Base-by-base conservation (phyloP, 306 rosid genomes). In the Castanea sativa region DNA sequence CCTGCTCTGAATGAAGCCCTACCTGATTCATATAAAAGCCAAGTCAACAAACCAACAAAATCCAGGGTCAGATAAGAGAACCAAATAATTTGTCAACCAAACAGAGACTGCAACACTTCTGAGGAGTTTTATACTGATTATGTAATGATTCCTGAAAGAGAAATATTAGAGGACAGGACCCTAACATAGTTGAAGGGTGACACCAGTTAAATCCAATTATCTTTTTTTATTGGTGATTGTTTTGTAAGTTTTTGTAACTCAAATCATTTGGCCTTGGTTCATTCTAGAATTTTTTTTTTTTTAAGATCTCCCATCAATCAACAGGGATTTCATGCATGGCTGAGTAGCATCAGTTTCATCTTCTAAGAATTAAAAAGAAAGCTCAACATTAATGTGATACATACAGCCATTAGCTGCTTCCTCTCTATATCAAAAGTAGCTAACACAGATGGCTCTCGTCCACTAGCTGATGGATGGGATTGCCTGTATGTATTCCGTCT, bases 371-470 rank as follows among this genome's bases (percentile, higher is more conserved):
- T 23, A 68, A 23, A 52, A 52, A 68, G 64, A 32, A 75, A 75
- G 30, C 55, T 69, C 45, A 57, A 78, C 41, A 58, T 32, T 60
- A 79, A 73, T 38, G 5, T 30, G 30, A 83, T n/a, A 81, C 92
- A 6, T 87, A 90, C 94, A 25, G 92, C 86, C 86, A 85, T 77
- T 41, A 90, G 79, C 61, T 77, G 82, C 81, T 88, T 90, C 78
- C 85, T 79, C 83, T 88, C 91, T 80, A 83, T 74, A 45, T 81
- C 92, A 83, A 90, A 88, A 64, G 92, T 90, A 59, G 82, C 71
- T 77, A 88, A 74, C 41, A 88, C 88, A 20, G 94, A 83, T 25
- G 88, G 78, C 74, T 83, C 94, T 41, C 68, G 79, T 56, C 83
- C 81, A 73, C 78, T 56, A 80, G 77, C 61, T 51, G 87, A 84